Conservation (phyloP, 345 rosid species). For the Corchorus olitorius region DNA sequence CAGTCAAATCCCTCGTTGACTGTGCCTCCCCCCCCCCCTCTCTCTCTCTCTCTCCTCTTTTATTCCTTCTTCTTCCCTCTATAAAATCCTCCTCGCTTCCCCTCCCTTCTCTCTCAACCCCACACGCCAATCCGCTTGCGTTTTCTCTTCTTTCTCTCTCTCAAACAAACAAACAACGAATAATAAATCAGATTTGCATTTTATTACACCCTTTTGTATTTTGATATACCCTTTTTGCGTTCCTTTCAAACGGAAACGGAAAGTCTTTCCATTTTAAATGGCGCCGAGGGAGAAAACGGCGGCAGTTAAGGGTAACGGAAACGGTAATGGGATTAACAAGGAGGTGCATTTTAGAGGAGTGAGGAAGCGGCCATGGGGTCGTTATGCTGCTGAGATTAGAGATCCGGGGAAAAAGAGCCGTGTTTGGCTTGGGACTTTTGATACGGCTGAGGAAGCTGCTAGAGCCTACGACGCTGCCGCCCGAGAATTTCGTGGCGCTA, state of each 20-base stretch:
- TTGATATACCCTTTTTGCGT: not conserved
- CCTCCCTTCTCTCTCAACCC: not conserved
- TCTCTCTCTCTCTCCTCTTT: constrained; percentile 22
- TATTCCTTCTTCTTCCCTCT: constrained; percentile 16
- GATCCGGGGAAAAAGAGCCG: constrained; percentile 74
- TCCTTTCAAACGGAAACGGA: not conserved
- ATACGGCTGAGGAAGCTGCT: constrained; percentile 79
- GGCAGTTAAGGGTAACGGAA: constrained; percentile 31
- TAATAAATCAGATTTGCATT: too few species aligned
- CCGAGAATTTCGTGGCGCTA: constrained; percentile 71
- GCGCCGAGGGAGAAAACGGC: constrained; percentile 48
- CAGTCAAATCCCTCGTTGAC: constrained; percentile 50
- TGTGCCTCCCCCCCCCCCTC: not conserved
- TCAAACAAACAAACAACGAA: not conserved
- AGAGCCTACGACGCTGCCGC: constrained; percentile 75
- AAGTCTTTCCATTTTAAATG: constrained; percentile 28
- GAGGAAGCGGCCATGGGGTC: constrained; percentile 91
- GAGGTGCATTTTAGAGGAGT: constrained; percentile 76
- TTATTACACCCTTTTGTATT: too few species aligned
- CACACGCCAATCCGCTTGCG: not conserved
- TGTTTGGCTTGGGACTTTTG: constrained; percentile 91
- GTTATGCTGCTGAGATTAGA: constrained; percentile 87
- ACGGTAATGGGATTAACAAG: constrained; percentile 24
- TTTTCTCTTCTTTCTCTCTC: not conserved
- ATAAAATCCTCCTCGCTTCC: constrained; percentile 28